phyloP scores from a whole-genome alignment of 352 stramenopile genomes.

The Pythium brachiatum region DNA sequence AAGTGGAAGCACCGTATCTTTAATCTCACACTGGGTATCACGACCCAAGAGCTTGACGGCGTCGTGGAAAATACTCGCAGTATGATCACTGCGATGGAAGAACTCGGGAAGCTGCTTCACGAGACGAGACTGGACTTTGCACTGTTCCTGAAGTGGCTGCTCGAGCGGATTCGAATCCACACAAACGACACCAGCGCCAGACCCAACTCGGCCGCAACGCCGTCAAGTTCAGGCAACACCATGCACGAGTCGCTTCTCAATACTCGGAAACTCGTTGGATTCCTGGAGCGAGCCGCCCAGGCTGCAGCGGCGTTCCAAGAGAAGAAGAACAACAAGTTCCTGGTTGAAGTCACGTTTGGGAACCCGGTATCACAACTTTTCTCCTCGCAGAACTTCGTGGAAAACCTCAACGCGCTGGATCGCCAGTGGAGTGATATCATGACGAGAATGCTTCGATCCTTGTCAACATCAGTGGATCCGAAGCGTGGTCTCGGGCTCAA shows the following conservation, averaged over 20 bases:
- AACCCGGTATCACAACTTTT: constrained; percentile 46
- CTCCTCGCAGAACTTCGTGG: constrained; percentile 17
- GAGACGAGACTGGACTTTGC: constrained; percentile 62
- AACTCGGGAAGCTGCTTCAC: constrained; percentile 38
- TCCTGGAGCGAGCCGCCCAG: constrained; percentile 46
- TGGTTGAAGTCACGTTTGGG: constrained; percentile 65
- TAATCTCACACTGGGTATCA: constrained; percentile 36
- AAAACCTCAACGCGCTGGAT: constrained; percentile 28
- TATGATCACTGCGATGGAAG: constrained; percentile 45
- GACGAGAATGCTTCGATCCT: constrained; percentile 24
- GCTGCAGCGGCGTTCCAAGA: constrained; percentile 35
- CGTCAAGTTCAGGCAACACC: neutral
- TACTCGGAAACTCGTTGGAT: constrained; percentile 46
- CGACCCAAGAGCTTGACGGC: constrained; percentile 30
- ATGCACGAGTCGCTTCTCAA: constrained; percentile 55
- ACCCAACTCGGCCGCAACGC: neutral
- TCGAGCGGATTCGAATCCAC: constrained; percentile 60
- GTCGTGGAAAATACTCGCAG: constrained; percentile 33
- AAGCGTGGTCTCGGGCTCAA: neutral
- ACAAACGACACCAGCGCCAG: constrained; percentile 32
- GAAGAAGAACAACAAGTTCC: constrained; percentile 45
- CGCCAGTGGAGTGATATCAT: constrained; percentile 40
- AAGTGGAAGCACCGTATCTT: constrained; percentile 45
- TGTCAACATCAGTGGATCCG: constrained; percentile 8
- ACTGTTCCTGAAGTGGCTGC: constrained; percentile 62